Evolutionary conservation across 1,284 basidiomycete genomes (phyloP).

Genomic region (Papiliotrema nemorosa): DNA sequence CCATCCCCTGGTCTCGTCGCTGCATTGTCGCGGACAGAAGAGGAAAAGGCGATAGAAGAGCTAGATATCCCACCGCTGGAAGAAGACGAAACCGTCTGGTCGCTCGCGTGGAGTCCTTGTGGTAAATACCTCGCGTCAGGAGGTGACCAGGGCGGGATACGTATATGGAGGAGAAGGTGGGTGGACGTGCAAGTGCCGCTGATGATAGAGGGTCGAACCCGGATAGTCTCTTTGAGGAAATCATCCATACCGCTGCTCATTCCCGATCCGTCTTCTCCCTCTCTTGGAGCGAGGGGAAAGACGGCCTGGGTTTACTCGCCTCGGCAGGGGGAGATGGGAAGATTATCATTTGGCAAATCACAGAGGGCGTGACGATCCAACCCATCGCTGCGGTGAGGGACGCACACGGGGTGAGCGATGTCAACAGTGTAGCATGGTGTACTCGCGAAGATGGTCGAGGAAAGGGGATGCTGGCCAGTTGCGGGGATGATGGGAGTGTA

Average conservation of each 20-base stretch:
- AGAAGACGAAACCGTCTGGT: conserved; percentile 76
- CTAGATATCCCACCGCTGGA: conserved; percentile 42
- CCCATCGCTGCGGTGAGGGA: conserved; percentile 35
- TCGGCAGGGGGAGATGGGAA: conserved; percentile 56
- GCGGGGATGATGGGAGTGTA: conserved; percentile 57
- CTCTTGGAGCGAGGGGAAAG: conserved; percentile 30
- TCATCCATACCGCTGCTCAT: conserved; percentile 37
- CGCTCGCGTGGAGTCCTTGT: conserved; percentile 70
- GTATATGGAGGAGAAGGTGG: conserved; percentile 52
- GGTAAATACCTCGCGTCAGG: conserved; percentile 71
- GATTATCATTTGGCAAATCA: conserved; percentile 54
- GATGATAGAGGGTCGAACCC: conserved; percentile 21
- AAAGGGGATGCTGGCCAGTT: conserved; percentile 52
- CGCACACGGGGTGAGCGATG: conserved; percentile 53
- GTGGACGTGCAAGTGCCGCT: conserved; percentile 9
- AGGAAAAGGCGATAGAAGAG: conserved; percentile 26
- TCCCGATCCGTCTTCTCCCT: conserved; percentile 40
- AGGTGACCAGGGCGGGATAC: conserved; percentile 50
- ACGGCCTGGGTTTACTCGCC: conserved; percentile 52
- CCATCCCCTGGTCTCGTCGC: conserved; percentile 7
- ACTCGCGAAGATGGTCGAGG: conserved; percentile 30
- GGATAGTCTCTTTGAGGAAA: conserved; percentile 36
- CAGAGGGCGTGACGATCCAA: conserved; percentile 10
- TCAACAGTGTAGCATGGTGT: conserved; percentile 56
- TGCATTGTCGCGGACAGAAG: conserved; percentile 18